Percentiles rank a stretch among this genome's conserved stretches.
phyloP scores from a whole-genome alignment of 176 grass and related monocot species.

The Tuctoria greenei region DNA sequence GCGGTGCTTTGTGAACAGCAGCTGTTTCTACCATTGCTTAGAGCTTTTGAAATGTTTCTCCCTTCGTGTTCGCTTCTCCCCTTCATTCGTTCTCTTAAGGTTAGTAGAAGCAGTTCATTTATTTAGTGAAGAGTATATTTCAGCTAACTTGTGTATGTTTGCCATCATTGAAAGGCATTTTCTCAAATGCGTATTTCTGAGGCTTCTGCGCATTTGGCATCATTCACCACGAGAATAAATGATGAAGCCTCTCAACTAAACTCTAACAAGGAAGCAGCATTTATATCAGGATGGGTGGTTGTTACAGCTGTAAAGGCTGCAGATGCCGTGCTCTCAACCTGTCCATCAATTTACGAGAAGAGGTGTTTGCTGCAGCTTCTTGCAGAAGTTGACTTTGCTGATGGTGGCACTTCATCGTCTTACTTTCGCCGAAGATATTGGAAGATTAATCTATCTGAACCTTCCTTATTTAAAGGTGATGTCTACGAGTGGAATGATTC shows the following conservation, averaged over 20 bases:
- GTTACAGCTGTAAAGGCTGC: slow-evolving; percentile 87
- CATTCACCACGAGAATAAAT: slow-evolving; percentile 77
- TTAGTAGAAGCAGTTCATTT: slow-evolving; percentile 39
- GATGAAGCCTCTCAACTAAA: slow-evolving; percentile 62
- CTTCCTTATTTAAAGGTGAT: slow-evolving; percentile 65
- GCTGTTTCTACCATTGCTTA: slow-evolving; percentile 83
- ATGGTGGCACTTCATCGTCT: slow-evolving; percentile 77
- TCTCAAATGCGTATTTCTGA: slow-evolving; percentile 93
- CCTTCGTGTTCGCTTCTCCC: slow-evolving; percentile 85
- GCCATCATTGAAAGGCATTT: slow-evolving; percentile 70
- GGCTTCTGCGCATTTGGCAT: slow-evolving; percentile 77
- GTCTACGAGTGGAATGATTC: slow-evolving; percentile 65
- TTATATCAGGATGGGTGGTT: slow-evolving; percentile 72
- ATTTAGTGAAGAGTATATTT: slow-evolving; percentile 18
- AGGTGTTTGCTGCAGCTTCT: slow-evolving; percentile 82
- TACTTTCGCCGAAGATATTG: slow-evolving; percentile 80
- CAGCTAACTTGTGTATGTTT: slow-evolving; percentile 34
- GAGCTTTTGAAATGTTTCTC: slow-evolving; percentile 94
- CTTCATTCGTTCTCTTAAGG: slow-evolving; percentile 90
- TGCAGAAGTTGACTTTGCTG: slow-evolving; percentile 80
- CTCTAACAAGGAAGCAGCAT: slow-evolving; percentile 50
- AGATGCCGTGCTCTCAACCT: slow-evolving; percentile 77
- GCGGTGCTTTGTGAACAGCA: slow-evolving; percentile 88
- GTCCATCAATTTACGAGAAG: slow-evolving; percentile 88
- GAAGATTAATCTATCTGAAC: slow-evolving; percentile 85